These are phyloP conservation scores for Silene conica DNA, from an alignment of 148 eudicot genomes.

Conservation along the genomic window DNA sequence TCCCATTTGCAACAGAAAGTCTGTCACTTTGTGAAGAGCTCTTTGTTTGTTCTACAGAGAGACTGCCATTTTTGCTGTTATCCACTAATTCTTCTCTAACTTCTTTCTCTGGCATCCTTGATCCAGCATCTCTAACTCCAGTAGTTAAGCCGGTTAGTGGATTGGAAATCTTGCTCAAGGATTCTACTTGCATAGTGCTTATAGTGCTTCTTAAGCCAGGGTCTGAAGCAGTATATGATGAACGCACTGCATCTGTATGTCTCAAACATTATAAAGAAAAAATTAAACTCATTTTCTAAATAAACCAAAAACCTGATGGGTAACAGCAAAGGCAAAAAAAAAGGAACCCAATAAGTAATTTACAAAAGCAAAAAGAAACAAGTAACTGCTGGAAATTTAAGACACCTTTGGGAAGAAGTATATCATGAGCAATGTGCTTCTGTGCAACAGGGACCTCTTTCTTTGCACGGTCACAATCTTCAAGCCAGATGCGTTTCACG, in stretches of 20 bases:
- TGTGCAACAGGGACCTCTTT: conserved; percentile 73
- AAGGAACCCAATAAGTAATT: neutral
- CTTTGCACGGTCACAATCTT: conserved; percentile 75
- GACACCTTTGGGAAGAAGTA: conserved; percentile 79
- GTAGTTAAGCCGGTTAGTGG: conserved; percentile 22
- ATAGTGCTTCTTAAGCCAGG: conserved; percentile 32
- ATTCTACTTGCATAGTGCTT: conserved; percentile 39
- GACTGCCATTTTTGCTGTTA: conserved; percentile 18
- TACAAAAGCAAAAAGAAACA: conserved; percentile 7
- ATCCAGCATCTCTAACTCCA: conserved; percentile 28
- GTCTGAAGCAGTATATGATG: conserved; percentile 39
- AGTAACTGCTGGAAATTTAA: neutral
- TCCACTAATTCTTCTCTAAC: conserved; percentile 24
- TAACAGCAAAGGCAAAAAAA: neutral
- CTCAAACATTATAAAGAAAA: conserved; percentile 4
- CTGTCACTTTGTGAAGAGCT: conserved; percentile 28
- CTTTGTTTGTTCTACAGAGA: conserved; percentile 22
- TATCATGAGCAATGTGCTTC: conserved; percentile 81
- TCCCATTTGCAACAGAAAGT: conserved; percentile 25
- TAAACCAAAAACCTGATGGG: neutral
- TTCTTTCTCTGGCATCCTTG: conserved; percentile 29
- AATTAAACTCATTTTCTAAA: neutral
- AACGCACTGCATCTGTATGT: conserved; percentile 30
- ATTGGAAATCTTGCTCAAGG: conserved; percentile 31
- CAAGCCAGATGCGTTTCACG: conserved; percentile 72